A percentile compares a stretch with the other conserved stretches of the same genome.
phyloP scores from a whole-genome alignment of 495 filamentous ascomycete genomes.

The Neurospora sublineolata region DNA sequence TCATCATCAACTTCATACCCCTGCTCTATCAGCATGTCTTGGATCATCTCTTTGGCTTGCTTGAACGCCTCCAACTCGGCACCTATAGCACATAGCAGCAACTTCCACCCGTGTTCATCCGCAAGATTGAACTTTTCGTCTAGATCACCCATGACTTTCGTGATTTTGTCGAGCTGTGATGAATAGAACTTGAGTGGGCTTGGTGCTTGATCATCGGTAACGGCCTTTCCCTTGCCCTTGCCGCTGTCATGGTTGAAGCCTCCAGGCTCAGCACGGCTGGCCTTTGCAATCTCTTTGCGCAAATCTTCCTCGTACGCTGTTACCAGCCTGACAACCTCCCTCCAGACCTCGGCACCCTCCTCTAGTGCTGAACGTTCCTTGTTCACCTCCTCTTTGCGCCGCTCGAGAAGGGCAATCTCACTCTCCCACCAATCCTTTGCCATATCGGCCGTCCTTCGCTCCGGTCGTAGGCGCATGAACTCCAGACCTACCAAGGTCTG shows the following conservation, averaged over 20 bases:
- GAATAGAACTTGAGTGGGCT: not conserved
- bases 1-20: constrained; percentile 3
- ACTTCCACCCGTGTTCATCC: constrained; percentile 64
- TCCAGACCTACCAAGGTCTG: constrained; percentile 23
- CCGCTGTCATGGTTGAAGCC: constrained; percentile 7
- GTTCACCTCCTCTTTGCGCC: constrained; percentile 49
- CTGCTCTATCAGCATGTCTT: constrained; percentile 13
- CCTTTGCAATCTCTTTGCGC: constrained; percentile 38
- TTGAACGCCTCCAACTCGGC: constrained; percentile 78
- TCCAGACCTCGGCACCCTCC: constrained; percentile 74
- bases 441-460: constrained; percentile 65
- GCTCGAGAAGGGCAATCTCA: constrained; percentile 47
- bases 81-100: constrained; percentile 77
- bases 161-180: constrained; percentile 43
- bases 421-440: constrained; percentile 63
- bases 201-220: constrained; percentile 25
- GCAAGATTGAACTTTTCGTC: constrained; percentile 49
- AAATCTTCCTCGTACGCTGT: constrained; percentile 57
- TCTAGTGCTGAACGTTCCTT: constrained; percentile 67
- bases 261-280: constrained; percentile 2
- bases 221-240: constrained; percentile 10
- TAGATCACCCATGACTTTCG: constrained; percentile 44
- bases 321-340: constrained; percentile 52
- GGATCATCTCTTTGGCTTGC: constrained; percentile 55
- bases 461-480: constrained; percentile 47